Conservation (phyloP, 1,284 basidiomycete genomes). For the Sporisorium sorghi region DNA sequence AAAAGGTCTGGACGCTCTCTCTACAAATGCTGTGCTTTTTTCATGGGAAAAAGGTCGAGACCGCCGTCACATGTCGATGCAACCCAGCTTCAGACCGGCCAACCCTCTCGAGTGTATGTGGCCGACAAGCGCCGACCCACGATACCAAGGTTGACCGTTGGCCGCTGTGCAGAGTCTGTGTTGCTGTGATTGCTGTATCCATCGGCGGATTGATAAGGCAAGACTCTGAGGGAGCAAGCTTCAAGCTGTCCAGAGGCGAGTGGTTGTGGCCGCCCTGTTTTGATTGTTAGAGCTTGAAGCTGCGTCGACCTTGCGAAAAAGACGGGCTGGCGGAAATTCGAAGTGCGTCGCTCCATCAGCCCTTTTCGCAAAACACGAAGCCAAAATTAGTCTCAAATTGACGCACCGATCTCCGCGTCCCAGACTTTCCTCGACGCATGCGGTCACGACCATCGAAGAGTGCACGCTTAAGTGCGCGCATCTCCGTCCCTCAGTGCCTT, state of each 20-base stretch:
- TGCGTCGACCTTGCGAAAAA: constrained; percentile 2
- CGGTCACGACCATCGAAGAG: constrained; percentile 18
- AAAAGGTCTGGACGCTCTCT: neutral
- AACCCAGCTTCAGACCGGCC: constrained; percentile 3
- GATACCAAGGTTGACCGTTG: neutral
- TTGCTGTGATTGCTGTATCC: neutral
- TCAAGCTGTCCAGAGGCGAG: too few species aligned
- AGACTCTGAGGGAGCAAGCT: neutral
- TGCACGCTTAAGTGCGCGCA: constrained; percentile 15
- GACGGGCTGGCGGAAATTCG: neutral
- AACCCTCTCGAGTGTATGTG: neutral
- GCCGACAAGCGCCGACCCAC: neutral
- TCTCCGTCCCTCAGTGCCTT: constrained; percentile 12
- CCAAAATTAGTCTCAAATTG: neutral
- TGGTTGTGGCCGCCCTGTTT: neutral
- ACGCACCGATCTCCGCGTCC: constrained; percentile 29
- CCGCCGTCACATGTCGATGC: neutral
- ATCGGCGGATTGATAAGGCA: neutral
- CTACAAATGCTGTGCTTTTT: neutral
- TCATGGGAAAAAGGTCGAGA: neutral
- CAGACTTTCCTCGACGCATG: constrained; percentile 8
- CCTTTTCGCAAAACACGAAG: too few species aligned
- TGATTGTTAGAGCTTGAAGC: neutral
- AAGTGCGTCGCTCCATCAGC: neutral
- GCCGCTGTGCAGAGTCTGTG: neutral